These are phyloP conservation scores for Diaporthe eres DNA, from an alignment of 2,329 filamentous ascomycete genomes.

Conservation along the genomic window DNA sequence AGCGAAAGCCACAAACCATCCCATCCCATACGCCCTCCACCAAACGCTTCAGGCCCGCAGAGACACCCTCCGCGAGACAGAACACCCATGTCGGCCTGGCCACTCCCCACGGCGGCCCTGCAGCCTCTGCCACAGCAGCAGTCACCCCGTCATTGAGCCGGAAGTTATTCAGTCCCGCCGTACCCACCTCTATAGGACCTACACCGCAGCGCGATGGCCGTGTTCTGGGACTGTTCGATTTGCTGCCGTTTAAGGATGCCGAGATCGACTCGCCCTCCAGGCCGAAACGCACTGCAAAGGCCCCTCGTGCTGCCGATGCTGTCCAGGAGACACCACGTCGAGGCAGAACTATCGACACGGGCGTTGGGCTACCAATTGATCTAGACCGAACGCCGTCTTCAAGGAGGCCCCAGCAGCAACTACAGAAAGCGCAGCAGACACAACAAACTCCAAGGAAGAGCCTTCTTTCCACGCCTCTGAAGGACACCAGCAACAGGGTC, in stretches of 20 bases:
- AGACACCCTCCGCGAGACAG: slow-evolving; percentile 60
- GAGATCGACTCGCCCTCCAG: slow-evolving; percentile 62
- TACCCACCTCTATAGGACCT: slow-evolving; percentile 77
- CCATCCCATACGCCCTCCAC: slow-evolving; percentile 61
- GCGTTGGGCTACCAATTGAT: slow-evolving; percentile 42
- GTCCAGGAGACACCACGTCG: slow-evolving; percentile 64
- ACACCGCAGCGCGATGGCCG: slow-evolving; percentile 85
- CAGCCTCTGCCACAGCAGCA: slow-evolving; percentile 52
- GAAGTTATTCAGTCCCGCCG: slow-evolving; percentile 71
- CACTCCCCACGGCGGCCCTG: slow-evolving; percentile 44
- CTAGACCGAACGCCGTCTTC: slow-evolving; percentile 67
- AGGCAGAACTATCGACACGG: slow-evolving; percentile 47
- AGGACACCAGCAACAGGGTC: slow-evolving; percentile 57
- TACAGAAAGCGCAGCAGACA: slow-evolving; percentile 49
- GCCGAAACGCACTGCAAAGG: slow-evolving; percentile 53
- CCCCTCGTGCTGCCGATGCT: slow-evolving; percentile 50
- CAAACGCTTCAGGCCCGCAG: slow-evolving; percentile 63
- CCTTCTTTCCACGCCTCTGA: slow-evolving; percentile 67
- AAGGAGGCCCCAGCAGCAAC: slow-evolving; percentile 61
- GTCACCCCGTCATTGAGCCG: slow-evolving; percentile 70
- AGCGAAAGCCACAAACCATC: slow-evolving; percentile 57
- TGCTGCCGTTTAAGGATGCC: slow-evolving; percentile 67
- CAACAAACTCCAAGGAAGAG: slow-evolving; percentile 36
- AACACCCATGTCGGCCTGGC: slow-evolving; percentile 39
- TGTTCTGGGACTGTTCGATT: slow-evolving; percentile 83